A percentile compares a stretch with the other conserved stretches of the same genome.
These are phyloP conservation scores for Periconia digitata DNA, from an alignment of 2,329 filamentous ascomycete genomes.

Conservation along the genomic window DNA sequence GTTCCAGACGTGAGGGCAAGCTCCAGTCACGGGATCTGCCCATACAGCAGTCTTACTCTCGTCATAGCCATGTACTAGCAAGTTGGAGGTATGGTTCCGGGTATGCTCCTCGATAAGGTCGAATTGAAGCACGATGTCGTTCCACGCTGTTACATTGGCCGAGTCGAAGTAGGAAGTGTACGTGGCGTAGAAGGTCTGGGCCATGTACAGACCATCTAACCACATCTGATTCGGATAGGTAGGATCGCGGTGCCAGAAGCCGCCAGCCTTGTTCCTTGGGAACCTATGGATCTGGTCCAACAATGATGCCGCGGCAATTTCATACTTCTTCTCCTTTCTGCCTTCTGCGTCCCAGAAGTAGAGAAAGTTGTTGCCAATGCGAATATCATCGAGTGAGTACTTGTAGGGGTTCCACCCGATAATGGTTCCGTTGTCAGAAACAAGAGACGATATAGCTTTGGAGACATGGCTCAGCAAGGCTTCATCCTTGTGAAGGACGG, in stretches of 20 bases:
- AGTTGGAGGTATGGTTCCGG: conserved; percentile 34
- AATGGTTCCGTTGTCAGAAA: conserved; percentile 52
- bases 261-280: conserved; percentile 54
- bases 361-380: conserved; percentile 56
- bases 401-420: conserved; percentile 49
- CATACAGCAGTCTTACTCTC: conserved; percentile 37
- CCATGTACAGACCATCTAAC: conserved; percentile 56
- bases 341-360: conserved; percentile 51
- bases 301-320: conserved; percentile 51
- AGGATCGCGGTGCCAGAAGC: conserved; percentile 57
- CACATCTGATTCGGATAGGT: conserved; percentile 59
- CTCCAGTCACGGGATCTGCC: conserved; percentile 39
- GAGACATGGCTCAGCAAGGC: conserved; percentile 50
- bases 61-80: conserved; percentile 41
- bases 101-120: conserved; percentile 39
- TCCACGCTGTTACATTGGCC: conserved; percentile 45
- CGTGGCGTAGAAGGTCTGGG: conserved; percentile 42
- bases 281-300: conserved; percentile 52
- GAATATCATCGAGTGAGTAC: conserved; percentile 54
- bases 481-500: conserved; percentile 47
- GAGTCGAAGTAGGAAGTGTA: conserved; percentile 43
- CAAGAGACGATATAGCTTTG: conserved; percentile 51
- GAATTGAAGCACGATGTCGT: conserved; percentile 45
- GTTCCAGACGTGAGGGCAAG: conserved; percentile 41
- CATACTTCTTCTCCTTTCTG: conserved; percentile 50